These are phyloP conservation scores for Leccinum rimulosum DNA, from an alignment of 768 basidiomycete genomes.

Conservation along the genomic window DNA sequence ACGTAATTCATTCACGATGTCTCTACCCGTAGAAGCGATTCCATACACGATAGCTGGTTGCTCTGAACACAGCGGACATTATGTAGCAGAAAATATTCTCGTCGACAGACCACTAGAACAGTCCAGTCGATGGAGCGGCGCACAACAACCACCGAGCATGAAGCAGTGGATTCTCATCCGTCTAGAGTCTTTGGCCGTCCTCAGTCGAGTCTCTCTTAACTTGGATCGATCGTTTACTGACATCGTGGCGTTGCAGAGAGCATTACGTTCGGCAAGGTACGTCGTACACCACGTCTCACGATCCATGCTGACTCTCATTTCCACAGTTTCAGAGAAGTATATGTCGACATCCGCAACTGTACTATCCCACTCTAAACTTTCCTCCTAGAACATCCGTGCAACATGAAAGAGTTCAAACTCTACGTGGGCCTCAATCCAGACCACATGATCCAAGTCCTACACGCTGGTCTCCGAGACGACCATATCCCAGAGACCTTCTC, in stretches of 20 bases:
- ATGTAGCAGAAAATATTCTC: slow-evolving; percentile 67
- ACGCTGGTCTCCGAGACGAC: slow-evolving; percentile 65
- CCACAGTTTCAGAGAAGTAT: slow-evolving; percentile 29
- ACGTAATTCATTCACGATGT: too few relatives aligned
- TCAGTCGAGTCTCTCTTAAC: slow-evolving; percentile 51
- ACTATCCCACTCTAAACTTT: background rate
- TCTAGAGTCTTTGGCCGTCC: slow-evolving; percentile 55
- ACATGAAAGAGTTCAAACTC: slow-evolving; percentile 80
- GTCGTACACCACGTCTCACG: slow-evolving; percentile 4
- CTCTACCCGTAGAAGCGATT: slow-evolving; percentile 24
- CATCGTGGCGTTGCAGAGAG: slow-evolving; percentile 42
- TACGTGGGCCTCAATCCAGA: slow-evolving; percentile 63
- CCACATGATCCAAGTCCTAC: slow-evolving; percentile 66
- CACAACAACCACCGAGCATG: slow-evolving; percentile 49
- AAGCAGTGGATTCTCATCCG: slow-evolving; percentile 73
- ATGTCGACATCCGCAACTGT: slow-evolving; percentile 1
- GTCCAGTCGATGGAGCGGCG: slow-evolving; percentile 74
- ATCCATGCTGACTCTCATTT: background rate
- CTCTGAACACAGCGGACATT: slow-evolving; percentile 71
- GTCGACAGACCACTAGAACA: slow-evolving; percentile 62
- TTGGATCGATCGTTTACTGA: slow-evolving; percentile 4
- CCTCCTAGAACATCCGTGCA: slow-evolving; percentile 72
- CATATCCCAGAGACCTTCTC: slow-evolving; percentile 59
- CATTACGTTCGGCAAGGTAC: slow-evolving; percentile 81
- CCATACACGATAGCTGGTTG: slow-evolving; percentile 56